A percentile compares a stretch with the other conserved stretches of the same genome.
Conservation (phyloP, 2,329 filamentous ascomycete species). For the Penicillium griseofulvum region DNA sequence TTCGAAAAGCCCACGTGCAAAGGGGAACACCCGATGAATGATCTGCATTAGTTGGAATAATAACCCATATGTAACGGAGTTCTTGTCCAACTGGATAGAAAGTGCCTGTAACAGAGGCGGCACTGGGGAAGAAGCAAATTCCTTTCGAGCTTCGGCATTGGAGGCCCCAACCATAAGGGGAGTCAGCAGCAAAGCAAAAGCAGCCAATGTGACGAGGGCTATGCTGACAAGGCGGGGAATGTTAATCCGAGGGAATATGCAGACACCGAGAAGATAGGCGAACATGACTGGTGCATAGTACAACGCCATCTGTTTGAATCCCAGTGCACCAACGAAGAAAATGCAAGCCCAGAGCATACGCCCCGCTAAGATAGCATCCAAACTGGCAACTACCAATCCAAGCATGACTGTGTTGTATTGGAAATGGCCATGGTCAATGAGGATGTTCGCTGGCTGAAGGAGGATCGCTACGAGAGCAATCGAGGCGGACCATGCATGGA, state of each 20-base stretch:
- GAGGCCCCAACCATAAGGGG: constrained; percentile 72
- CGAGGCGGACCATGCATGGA: constrained; percentile 77
- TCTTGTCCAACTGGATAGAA: constrained; percentile 58
- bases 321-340: constrained; percentile 90
- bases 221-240: constrained; percentile 70
- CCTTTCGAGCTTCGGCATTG: constrained; percentile 65
- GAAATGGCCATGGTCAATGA: constrained; percentile 94
- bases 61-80: constrained; percentile 70
- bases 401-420: constrained; percentile 99
- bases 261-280: constrained; percentile 83
- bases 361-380: constrained; percentile 84
- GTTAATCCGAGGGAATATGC: constrained; percentile 71
- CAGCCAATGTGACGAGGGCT: constrained; percentile 66
- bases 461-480: constrained; percentile 86
- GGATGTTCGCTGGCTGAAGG: constrained; percentile 84
- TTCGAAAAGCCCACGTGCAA: constrained; percentile 92
- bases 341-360: constrained; percentile 84
- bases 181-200: constrained; percentile 72
- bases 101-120: constrained; percentile 60
- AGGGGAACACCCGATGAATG: constrained; percentile 91
- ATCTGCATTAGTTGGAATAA: constrained; percentile 78
- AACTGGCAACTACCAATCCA: constrained; percentile 78
- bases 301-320: constrained; percentile 98
- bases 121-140: constrained; percentile 61
- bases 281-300: constrained; percentile 96